Base-by-base conservation (phyloP, 441 rosid species). In the Dalechampia spathulata region DNA sequence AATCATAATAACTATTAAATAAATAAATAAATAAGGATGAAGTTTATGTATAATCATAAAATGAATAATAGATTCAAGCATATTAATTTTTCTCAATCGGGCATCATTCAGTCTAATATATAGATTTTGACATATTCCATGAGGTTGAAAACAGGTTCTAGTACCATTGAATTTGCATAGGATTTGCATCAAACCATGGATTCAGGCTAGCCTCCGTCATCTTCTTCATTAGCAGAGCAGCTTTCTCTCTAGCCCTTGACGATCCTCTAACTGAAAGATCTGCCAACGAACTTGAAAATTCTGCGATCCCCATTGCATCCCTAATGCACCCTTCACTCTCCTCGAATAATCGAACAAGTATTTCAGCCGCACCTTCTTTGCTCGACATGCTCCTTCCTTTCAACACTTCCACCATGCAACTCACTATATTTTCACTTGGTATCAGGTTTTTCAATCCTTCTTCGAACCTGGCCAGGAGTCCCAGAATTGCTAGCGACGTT, bases 321-420 rank as follows among this genome's bases (percentile, higher is more conserved):
- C 73, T 71, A 1, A 62, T 16, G 28, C 82, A 75, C 2, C 58
- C 76, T 49, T 81, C 79, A n/a, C 82, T 81, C 61, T 79, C 90
- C 11, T 83, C 87, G 1, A 83, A 77, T 23, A 81, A 32, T 10
- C 76, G 72, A 17, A 81, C 27, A 0, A 81, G 74, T 34, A 83
- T 70, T 11, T 83, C 87, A 0, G 83, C 78, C 0, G 85, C 85
- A 0, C 90, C 87, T 66, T 83, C 87, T 57, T 79, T 81, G 63
- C 85, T 73, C 72, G 72, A 5, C 77, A 78, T 78, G 65, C 81
- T 62, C 55, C 76, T 62, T 14, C 81, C 73, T 60, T 68, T 72
- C 25, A 78, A 30, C 30, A 77, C 78, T 5, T 70, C 70, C 4
- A 72, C 72, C 83, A 81, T 77, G 6, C 45, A 68, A 12, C 51